Percentiles rank a stretch among this genome's conserved stretches.
Evolutionary conservation across 169 alveolate species (phyloP).

Genomic region (Plasmodium cynomolgi): DNA sequence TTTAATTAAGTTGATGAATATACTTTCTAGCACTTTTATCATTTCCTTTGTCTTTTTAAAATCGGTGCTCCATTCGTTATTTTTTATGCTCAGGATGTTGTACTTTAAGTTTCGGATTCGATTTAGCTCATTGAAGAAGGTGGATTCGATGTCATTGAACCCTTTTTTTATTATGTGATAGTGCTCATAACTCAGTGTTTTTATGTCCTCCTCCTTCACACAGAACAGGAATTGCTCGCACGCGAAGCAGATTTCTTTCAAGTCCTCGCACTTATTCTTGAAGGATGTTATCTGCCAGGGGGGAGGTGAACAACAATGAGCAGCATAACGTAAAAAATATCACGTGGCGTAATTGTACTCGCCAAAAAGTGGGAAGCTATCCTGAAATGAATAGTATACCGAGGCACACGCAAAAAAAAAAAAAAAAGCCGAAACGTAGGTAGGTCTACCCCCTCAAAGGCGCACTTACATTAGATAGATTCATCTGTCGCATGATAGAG

Average conservation of each 20-base stretch:
- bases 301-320: no score
- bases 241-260: slow-evolving; percentile 68
- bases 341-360: neutral
- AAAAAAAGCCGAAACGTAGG: neutral
- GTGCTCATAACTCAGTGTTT: slow-evolving; percentile 42
- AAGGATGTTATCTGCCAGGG: slow-evolving; percentile 18
- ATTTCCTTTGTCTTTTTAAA: slow-evolving; percentile 66
- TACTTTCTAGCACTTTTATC: slow-evolving; percentile 59
- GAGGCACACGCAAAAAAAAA: neutral
- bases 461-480: slow-evolving; percentile 58
- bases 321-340: neutral
- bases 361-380: neutral
- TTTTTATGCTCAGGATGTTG: slow-evolving; percentile 43
- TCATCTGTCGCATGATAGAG: slow-evolving; percentile 13
- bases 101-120: slow-evolving; percentile 44
- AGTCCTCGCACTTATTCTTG: slow-evolving; percentile 41
- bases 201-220: slow-evolving; percentile 61
- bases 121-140: slow-evolving; percentile 63
- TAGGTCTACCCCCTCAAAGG: neutral
- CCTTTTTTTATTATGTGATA: slow-evolving; percentile 70
- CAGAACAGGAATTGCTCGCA: slow-evolving; percentile 63
- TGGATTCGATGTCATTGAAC: slow-evolving; percentile 60
- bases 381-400: neutral
- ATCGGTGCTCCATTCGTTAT: slow-evolving; percentile 68
- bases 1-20: slow-evolving; percentile 65